Evolutionary conservation across 371 early-diverging fungal species (phyloP), one percentile per base, ranked within the genome.

Genomic region (Mucor saturninus): DNA sequence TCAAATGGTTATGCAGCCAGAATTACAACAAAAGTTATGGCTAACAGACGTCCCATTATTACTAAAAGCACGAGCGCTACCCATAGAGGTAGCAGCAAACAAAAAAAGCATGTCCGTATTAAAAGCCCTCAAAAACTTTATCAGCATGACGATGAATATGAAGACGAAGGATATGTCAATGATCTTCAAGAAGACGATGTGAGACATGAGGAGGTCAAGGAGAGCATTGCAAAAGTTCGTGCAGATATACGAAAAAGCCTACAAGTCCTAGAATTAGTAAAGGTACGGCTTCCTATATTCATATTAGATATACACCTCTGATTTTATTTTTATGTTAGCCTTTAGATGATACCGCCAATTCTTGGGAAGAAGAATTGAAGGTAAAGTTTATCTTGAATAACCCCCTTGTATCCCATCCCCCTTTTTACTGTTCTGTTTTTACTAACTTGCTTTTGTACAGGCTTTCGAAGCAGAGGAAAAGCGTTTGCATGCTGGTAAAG

Each of bases 141-240:
- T 13, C 43, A 49, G 30, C 48, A n/a, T 28, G 61, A 61, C 2
- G 43, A 60, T 28, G 63, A 58, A 4, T 54, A 59, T 48, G 67
- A 71, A 39, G 68, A 71, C 31, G 68, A 71, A 55, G 72, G 65
- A 4, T 67, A 61, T 42, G 61, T 67, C 2, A 67, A 71, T 58
- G 65, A 69, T 51, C 49, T 65, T 62, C 65, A 69, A 62, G 72
- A 71, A 39, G 67, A 64, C 13, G 71, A 69, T 43, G 61, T 81
- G 29, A 66, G 74, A 35, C 69, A 70, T 49, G 70, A 69, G 51
- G 78, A 76, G 57, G 83, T 83, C 31, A 83, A 75, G 52, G 83
- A 85, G 40, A 81, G 79, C 30, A 67, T 86, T 32, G 86, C 86
- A 56, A 87, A 86, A 65, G 86, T 85, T n/a, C 83, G 86, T 54